Evolutionary conservation across 352 stramenopile species (phyloP).

Genomic region (Globisporangium paroecandrum): DNA sequence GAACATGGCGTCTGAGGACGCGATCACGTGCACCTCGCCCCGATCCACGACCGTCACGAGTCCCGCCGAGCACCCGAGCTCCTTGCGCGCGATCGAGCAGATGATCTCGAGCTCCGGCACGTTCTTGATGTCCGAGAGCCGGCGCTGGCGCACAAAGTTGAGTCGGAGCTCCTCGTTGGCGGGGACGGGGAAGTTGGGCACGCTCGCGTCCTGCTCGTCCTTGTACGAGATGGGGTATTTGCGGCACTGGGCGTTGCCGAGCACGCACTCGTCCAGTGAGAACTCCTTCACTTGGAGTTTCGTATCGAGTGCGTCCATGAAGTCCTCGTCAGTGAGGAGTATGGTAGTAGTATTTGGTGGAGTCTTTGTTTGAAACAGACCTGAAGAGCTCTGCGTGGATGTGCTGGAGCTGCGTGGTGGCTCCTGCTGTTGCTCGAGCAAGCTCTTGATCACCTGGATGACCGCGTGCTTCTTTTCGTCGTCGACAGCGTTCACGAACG

Average conservation of each 20-base stretch:
- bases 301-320: constrained; percentile 2
- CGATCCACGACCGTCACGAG: constrained; percentile 49
- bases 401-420: not conserved
- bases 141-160: constrained; percentile 31
- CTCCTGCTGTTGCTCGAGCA: constrained; percentile 32
- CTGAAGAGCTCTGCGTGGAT: not conserved
- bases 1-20: constrained; percentile 36
- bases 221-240: constrained; percentile 31
- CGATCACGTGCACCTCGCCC: constrained; percentile 37
- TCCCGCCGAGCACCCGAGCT: constrained; percentile 41
- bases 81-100: constrained; percentile 36
- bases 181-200: constrained; percentile 27
- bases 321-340: constrained; percentile 1
- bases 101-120: constrained; percentile 50
- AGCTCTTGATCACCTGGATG: constrained; percentile 51
- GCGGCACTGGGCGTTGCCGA: constrained; percentile 27
- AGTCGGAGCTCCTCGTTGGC: constrained; percentile 37
- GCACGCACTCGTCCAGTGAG: constrained; percentile 17
- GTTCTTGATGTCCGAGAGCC: constrained; percentile 36
- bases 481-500: constrained; percentile 31
- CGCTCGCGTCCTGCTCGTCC: constrained; percentile 14
- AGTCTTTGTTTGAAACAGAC: not conserved
- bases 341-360: not conserved
- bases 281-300: constrained; percentile 11
- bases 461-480: constrained; percentile 25